Conservation (phyloP, 805 yeast genomes). For the Schwanniomyces sp. region DNA sequence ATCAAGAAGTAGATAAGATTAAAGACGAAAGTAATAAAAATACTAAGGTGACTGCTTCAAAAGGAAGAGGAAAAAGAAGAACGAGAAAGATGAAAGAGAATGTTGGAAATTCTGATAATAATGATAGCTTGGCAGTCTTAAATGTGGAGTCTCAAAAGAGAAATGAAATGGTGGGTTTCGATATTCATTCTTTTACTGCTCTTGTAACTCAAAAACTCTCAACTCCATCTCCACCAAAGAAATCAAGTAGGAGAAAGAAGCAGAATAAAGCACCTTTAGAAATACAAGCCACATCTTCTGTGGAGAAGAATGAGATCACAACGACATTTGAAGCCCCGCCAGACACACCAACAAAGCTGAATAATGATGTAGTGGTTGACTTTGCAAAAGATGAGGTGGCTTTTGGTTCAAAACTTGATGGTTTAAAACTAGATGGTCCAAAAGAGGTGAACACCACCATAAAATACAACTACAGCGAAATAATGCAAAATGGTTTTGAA, state of each 20-base stretch:
- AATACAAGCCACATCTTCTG: neutral
- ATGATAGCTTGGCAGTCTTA: neutral
- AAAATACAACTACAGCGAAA: slow-evolving; percentile 1
- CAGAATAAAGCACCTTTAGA: neutral
- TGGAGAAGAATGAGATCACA: neutral
- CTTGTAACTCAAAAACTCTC: slow-evolving; percentile 20
- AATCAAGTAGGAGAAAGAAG: slow-evolving; percentile 4
- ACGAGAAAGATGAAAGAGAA: neutral
- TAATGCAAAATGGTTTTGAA: slow-evolving; percentile 1
- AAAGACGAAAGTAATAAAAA: neutral
- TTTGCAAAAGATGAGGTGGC: neutral
- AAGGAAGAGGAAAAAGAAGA: slow-evolving; percentile 3
- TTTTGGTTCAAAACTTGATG: neutral
- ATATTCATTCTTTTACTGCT: slow-evolving; percentile 28
- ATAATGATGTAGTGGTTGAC: neutral
- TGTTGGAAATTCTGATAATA: neutral
- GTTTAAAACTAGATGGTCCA: neutral
- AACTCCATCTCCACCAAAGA: slow-evolving; percentile 7
- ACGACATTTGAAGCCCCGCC: neutral
- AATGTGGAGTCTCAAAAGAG: neutral
- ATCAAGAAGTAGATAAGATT: neutral
- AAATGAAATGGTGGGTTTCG: slow-evolving; percentile 10
- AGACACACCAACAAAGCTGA: neutral
- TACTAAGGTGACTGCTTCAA: neutral
- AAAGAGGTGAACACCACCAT: neutral